Evolutionary conservation across 768 basidiomycete genomes (phyloP), one percentile per base, ranked within the genome.

Genomic region (Kwoniella bestiolae): DNA sequence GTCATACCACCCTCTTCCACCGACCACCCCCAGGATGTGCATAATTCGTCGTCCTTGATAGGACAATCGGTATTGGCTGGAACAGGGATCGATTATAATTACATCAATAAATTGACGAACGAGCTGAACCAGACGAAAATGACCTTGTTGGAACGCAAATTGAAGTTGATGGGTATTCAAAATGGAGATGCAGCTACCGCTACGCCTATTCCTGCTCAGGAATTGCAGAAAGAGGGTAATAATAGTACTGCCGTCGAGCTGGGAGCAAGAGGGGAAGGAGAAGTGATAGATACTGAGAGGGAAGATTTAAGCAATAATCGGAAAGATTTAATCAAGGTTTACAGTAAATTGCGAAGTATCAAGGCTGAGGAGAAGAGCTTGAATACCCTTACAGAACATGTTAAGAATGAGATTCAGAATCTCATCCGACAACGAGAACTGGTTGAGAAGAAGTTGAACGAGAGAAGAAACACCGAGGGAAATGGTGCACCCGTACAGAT

Each of bases 391-490:
- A 55, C 75, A 29, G 50, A 53, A 7, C 60, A 68, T 50, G 45
- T 79, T 32, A 59, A 70, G 25, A 34, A 38, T 14, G 78, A 79
- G 44, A 60, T 62, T 21, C 67, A 73, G 12, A 56, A 60, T 63
- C 41, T 73, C 45, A 18, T 31, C 23, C 50, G 52, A 60, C 65
- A 66, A 60, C 26, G 47, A 18, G 56, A 52, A 25, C 28, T 21
- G 11, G 51, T 71, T 45, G 11, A 34, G 5, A 41, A 62, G 21
- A 69, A 67, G 38, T 34, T 68, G 49, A 66, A 60, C 2, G 61
- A 41, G 34, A 51, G 56, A 34, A 26, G 53, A 6, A 41, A 28
- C n/a, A 26, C n/a, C n/a, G n/a, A 44, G 25, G 23, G 29, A 35
- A 12, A 32, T 26, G 45, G 59, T 26, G 23, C n/a, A n/a, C n/a